phyloP scores from a whole-genome alignment of 495 filamentous ascomycete genomes.

The Elaphomyces granulatus region DNA sequence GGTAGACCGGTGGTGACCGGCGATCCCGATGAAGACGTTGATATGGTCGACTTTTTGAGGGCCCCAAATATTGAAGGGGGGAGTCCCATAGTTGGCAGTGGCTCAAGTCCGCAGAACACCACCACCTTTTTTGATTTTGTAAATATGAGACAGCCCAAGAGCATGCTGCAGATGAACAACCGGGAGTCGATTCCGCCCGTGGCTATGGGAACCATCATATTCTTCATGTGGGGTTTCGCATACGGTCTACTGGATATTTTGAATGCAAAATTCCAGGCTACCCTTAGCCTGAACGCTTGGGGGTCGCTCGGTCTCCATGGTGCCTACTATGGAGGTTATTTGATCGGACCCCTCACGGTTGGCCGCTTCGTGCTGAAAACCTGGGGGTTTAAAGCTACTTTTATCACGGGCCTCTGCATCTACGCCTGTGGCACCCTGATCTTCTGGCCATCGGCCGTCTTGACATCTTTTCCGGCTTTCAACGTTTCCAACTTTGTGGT shows the following conservation, averaged over 20 bases:
- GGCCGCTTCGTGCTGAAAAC: constrained; percentile 42
- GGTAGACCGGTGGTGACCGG: no score
- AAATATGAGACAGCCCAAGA: constrained; percentile 61
- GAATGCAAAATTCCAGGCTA: constrained; percentile 43
- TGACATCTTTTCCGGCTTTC: constrained; percentile 51
- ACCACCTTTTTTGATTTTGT: constrained; percentile 65
- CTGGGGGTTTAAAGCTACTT: constrained; percentile 55
- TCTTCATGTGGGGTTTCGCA: constrained; percentile 79
- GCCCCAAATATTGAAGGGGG: constrained; percentile 20
- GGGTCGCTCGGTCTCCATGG: constrained; percentile 45
- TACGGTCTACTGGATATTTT: constrained; percentile 69
- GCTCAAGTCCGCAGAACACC: constrained; percentile 22
- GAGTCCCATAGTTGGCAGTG: constrained; percentile 13
- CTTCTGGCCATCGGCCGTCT: constrained; percentile 59
- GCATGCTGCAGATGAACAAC: constrained; percentile 52
- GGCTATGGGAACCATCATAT: constrained; percentile 55
- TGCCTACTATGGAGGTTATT: constrained; percentile 51
- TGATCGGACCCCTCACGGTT: constrained; percentile 42
- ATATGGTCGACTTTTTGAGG: constrained; percentile 25
- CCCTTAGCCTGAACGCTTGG: constrained; percentile 31
- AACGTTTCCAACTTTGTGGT: constrained; percentile 54
- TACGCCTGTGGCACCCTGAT: constrained; percentile 51
- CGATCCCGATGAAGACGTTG: constrained; percentile 11
- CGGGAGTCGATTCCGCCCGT: constrained; percentile 42
- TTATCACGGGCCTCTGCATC: constrained; percentile 47